Conservation (phyloP, 129 eudicot species). For the Helianthus tuberosus region DNA sequence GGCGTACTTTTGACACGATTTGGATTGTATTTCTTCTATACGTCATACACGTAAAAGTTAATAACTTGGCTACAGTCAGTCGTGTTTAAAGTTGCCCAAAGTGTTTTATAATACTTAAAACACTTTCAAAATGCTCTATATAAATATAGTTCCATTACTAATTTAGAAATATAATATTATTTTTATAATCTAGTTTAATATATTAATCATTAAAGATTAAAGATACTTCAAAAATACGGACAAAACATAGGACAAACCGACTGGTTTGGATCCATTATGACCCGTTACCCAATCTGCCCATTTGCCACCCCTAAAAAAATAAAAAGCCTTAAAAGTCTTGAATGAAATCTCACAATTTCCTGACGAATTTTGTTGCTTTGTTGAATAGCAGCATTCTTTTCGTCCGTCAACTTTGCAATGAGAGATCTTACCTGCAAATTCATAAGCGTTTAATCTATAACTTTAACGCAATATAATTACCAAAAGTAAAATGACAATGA, state of each 20-base stretch:
- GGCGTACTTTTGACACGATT: background rate
- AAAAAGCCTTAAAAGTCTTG: background rate
- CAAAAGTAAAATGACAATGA: background rate
- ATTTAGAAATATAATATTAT: background rate
- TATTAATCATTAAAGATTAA: background rate
- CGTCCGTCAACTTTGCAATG: conserved; percentile 65
- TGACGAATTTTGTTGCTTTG: conserved; percentile 59
- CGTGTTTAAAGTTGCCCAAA: background rate
- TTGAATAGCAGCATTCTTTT: conserved; percentile 69
- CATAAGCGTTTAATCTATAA: conserved; percentile 7
- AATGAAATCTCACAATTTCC: conserved; percentile 60
- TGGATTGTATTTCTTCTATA: background rate
- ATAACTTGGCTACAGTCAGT: background rate
- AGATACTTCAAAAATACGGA: background rate
- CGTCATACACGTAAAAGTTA: background rate
- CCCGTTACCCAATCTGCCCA: background rate
- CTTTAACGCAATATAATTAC: background rate
- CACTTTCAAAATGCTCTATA: background rate
- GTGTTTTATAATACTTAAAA: background rate
- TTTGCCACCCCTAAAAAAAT: background rate
- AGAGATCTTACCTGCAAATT: conserved; percentile 67
- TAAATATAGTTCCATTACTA: background rate
- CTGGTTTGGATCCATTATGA: background rate
- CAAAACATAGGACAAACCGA: background rate
- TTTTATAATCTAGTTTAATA: background rate